A percentile compares a stretch with the other conserved stretches of the same genome.
Evolutionary conservation across 108 stramenopile species (phyloP).

Genomic region (Skeletonema potamos): DNA sequence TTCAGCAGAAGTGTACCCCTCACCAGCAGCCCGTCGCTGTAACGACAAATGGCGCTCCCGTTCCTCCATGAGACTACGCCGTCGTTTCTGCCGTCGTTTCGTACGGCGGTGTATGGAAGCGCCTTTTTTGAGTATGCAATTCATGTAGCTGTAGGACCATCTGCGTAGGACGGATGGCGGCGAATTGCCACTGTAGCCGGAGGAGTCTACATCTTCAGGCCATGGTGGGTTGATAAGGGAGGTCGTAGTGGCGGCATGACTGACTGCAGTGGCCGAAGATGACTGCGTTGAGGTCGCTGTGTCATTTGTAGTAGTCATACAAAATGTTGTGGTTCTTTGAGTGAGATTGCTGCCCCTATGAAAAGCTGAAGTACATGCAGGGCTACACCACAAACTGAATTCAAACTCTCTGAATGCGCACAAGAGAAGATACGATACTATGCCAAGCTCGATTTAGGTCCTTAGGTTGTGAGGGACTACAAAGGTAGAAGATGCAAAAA

Average conservation of each 20-base stretch:
- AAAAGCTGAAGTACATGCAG: too few species aligned
- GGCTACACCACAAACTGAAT: too few species aligned
- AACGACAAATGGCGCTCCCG: neutral
- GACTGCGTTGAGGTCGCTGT: neutral
- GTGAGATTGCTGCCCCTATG: too few species aligned
- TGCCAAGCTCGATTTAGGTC: too few species aligned
- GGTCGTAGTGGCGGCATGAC: neutral
- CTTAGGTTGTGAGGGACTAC: too few species aligned
- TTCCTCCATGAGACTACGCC: neutral
- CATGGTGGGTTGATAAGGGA: neutral
- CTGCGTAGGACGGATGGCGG: neutral
- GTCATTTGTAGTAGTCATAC: neutral
- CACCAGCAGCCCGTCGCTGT: neutral
- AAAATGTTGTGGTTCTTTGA: neutral
- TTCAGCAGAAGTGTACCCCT: too few species aligned
- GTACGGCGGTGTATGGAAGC: conserved; percentile 10
- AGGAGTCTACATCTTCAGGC: neutral
- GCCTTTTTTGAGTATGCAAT: conserved; percentile 17
- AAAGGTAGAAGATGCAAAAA: too few species aligned
- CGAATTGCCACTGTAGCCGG: neutral
- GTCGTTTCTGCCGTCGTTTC: neutral
- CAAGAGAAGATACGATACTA: too few species aligned
- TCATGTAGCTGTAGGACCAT: conserved; percentile 53
- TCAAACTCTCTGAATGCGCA: too few species aligned
- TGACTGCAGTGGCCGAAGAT: neutral